Evolutionary conservation across 768 basidiomycete genomes (phyloP).

Genomic region (Tephrocybe sp.): DNA sequence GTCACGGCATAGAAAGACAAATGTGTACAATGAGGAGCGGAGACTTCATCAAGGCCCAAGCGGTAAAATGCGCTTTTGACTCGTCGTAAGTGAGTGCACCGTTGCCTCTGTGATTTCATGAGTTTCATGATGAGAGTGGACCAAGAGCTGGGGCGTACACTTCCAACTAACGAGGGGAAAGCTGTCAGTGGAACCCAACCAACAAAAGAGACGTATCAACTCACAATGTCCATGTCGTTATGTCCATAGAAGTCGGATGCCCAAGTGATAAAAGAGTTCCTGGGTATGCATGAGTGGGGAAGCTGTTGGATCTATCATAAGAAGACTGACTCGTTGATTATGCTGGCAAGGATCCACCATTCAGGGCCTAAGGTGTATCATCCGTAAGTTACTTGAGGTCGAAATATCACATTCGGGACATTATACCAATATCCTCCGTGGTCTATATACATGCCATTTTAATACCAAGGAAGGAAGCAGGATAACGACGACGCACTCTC

Average conservation of each 20-base stretch:
- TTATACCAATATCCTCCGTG: constrained; percentile 45
- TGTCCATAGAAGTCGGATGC: constrained; percentile 65
- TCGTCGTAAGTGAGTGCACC: constrained; percentile 61
- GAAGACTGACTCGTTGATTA: constrained; percentile 53
- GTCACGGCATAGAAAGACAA: too few relatives aligned
- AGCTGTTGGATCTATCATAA: not conserved
- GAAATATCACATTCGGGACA: too few relatives aligned
- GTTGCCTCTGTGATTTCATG: constrained; percentile 64
- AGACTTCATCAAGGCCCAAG: constrained; percentile 68
- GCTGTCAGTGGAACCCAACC: not conserved
- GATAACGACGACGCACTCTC: constrained; percentile 40
- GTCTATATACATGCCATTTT: constrained; percentile 35
- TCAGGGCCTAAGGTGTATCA: constrained; percentile 22
- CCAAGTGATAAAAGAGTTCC: constrained; percentile 65
- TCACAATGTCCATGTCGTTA: constrained; percentile 70
- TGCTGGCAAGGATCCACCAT: constrained; percentile 53
- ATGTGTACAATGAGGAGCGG: constrained; percentile 47
- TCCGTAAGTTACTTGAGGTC: not conserved
- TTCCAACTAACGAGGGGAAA: constrained; percentile 40
- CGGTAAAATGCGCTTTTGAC: constrained; percentile 67
- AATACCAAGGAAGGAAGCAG: not conserved
- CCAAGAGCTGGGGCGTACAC: constrained; percentile 32
- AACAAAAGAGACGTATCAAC: constrained; percentile 7
- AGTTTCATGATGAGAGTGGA: too few relatives aligned
- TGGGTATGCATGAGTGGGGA: constrained; percentile 20